Evolutionary conservation across 2,329 filamentous ascomycete species (phyloP), one percentile per base, ranked within the genome.

Genomic region (Sporothrix protearum): DNA sequence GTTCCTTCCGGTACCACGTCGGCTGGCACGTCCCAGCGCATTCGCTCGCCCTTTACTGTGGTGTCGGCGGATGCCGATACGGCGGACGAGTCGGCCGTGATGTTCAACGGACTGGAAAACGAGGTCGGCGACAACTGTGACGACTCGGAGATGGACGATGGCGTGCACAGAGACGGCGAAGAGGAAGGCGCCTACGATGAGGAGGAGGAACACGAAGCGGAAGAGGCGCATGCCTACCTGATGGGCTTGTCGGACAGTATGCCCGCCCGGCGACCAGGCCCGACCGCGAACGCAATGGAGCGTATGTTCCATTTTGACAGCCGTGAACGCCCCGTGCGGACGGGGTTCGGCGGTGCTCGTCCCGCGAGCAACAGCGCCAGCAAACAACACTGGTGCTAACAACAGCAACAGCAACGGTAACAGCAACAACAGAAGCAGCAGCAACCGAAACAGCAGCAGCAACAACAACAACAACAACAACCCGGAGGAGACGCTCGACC

Each of bases 141-240:
- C 55, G 84, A 85, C 66, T 87, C 85, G 0, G 88, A 88, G 68
- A 83, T 82, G 8, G 86, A 89, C 66, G 82, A 81, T 7, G 84
- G 86, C 4, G 83, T 84, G 16, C 57, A 25, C 8, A 25, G 81
- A 7, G 84, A 86, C 3, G 83, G 84, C 16, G 59, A 70, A 2
- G 51, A 61, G 19, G 69, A 71, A n/a, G 79, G 3, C 3, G 86
- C 88, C 61, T 82, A 81, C 7, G 84, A 86, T 8, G 84, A 85
- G 12, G 79, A 81, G n/a, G 79, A 80, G 8, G 80, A 79, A 55
- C 72, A 85, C 9, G 79, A 81, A 22, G 36, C 12, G 22, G 78
- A 80, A 12, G 80, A 79, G 67, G 72, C 72, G 67, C 71, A 71
- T 22, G 69, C 75, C 36, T 75, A 74, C 28, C 71, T 75, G 14